Evolutionary conservation across 495 filamentous ascomycete genomes (phyloP).

Genomic region (Talaromyces ruber): DNA sequence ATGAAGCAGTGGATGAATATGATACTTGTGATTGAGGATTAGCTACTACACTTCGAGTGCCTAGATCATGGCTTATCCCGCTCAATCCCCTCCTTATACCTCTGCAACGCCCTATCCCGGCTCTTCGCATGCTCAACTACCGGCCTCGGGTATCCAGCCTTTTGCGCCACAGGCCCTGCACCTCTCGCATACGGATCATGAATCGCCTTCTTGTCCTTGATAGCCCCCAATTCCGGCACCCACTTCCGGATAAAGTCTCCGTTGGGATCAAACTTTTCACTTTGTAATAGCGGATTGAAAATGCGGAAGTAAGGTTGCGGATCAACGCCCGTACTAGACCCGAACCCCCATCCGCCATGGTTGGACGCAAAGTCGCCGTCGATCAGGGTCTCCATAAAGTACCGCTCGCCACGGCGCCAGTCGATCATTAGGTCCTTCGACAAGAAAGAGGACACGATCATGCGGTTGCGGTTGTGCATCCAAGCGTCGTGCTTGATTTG

Average conservation of each 20-base stretch:
- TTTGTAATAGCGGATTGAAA: slow-evolving; percentile 82
- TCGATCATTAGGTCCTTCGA: slow-evolving; percentile 81
- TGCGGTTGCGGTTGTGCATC: slow-evolving; percentile 88
- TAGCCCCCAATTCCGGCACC: slow-evolving; percentile 51
- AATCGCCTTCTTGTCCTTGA: slow-evolving; percentile 51
- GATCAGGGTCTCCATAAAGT: slow-evolving; percentile 82
- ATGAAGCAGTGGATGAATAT: too few relatives aligned
- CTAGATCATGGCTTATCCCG: not conserved
- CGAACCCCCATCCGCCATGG: slow-evolving; percentile 89
- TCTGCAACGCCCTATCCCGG: slow-evolving; percentile 55
- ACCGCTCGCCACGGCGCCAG: slow-evolving; percentile 83
- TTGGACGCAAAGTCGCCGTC: slow-evolving; percentile 93
- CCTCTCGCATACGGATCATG: slow-evolving; percentile 74
- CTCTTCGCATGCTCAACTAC: slow-evolving; percentile 66
- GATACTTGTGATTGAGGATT: too few relatives aligned
- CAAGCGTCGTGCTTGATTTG: slow-evolving; percentile 63
- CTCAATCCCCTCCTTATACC: slow-evolving; percentile 50
- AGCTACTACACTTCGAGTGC: not conserved
- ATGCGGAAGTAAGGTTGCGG: slow-evolving; percentile 90
- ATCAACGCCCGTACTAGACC: slow-evolving; percentile 72
- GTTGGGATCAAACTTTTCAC: slow-evolving; percentile 63
- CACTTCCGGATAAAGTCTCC: slow-evolving; percentile 52
- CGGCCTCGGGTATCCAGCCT: slow-evolving; percentile 62
- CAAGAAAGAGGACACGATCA: slow-evolving; percentile 83
- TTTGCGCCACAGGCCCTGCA: slow-evolving; percentile 45